A percentile compares a stretch with the other conserved stretches of the same genome.
Evolutionary conservation across 1,284 basidiomycete genomes (phyloP).

Genomic region (Puccinia polysora): DNA sequence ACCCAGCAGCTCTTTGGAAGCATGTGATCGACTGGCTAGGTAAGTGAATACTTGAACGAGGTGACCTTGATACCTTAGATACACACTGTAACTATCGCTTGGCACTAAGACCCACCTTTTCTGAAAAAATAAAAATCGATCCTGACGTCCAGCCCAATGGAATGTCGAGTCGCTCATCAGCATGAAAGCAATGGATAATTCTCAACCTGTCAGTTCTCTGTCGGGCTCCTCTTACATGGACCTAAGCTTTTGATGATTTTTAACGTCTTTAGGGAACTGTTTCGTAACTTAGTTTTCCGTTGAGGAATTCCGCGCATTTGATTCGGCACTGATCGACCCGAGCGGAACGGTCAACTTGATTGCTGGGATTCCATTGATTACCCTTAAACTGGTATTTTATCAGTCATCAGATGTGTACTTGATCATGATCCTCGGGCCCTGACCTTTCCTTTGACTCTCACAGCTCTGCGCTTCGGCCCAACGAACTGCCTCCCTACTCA

Average conservation of each 20-base stretch:
- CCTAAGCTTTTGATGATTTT: neutral
- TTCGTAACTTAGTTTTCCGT: neutral
- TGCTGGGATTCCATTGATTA: slow-evolving; percentile 19
- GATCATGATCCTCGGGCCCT: neutral
- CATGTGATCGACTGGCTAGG: slow-evolving; percentile 42
- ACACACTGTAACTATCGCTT: too few relatives aligned
- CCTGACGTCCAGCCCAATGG: slow-evolving; percentile 25
- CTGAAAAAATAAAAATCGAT: too few relatives aligned
- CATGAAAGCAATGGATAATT: slow-evolving; percentile 28
- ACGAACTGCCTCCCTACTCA: slow-evolving; percentile 21
- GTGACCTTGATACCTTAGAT: too few relatives aligned
- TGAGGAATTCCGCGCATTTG: slow-evolving; percentile 60
- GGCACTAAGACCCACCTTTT: too few relatives aligned
- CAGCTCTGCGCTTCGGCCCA: slow-evolving; percentile 25
- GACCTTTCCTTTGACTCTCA: neutral
- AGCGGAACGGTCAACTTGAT: slow-evolving; percentile 31
- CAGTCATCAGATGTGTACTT: neutral
- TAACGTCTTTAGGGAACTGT: too few relatives aligned
- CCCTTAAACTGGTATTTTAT: slow-evolving; percentile 34
- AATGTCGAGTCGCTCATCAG: slow-evolving; percentile 16
- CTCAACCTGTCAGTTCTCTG: slow-evolving; percentile 14
- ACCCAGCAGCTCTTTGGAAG: slow-evolving; percentile 21
- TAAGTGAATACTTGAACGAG: neutral
- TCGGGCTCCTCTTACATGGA: neutral
- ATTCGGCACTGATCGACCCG: slow-evolving; percentile 27